phyloP scores from a whole-genome alignment of 805 yeast species.

The Ogataea minuta region DNA sequence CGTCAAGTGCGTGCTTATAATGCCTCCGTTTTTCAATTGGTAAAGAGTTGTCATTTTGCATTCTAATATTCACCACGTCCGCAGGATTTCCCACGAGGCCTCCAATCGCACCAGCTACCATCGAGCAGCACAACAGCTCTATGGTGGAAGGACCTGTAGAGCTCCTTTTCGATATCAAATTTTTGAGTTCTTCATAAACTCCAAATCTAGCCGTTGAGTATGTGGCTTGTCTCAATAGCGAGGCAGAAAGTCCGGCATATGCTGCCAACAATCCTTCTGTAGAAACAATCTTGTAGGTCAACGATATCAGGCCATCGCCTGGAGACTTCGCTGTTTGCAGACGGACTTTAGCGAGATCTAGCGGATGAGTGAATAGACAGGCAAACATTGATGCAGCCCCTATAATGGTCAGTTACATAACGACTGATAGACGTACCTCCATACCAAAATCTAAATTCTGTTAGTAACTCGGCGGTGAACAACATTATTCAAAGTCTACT shows the following conservation, averaged over 20 bases:
- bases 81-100: slow-evolving; percentile 87
- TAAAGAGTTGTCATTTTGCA: slow-evolving; percentile 83
- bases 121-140: slow-evolving; percentile 69
- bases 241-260: slow-evolving; percentile 83
- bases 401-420: slow-evolving; percentile 1
- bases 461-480: neutral
- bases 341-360: slow-evolving; percentile 84
- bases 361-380: slow-evolving; percentile 71
- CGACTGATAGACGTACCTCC: slow-evolving; percentile 22
- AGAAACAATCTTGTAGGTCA: slow-evolving; percentile 58
- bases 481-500: neutral
- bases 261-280: slow-evolving; percentile 66
- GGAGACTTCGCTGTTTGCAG: slow-evolving; percentile 73
- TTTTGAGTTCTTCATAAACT: slow-evolving; percentile 75
- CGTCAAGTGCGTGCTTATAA: slow-evolving; percentile 77
- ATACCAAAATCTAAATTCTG: slow-evolving; percentile 24
- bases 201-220: slow-evolving; percentile 87
- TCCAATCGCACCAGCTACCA: slow-evolving; percentile 83
- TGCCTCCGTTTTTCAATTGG: slow-evolving; percentile 65
- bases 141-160: slow-evolving; percentile 52
- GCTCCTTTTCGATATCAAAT: slow-evolving; percentile 41
- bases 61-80: slow-evolving; percentile 82
- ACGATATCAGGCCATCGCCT: slow-evolving; percentile 59
- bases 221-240: slow-evolving; percentile 81
- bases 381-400: slow-evolving; percentile 71